These are phyloP conservation scores for Blastocladiella britannica DNA, from an alignment of 192 early-diverging fungal genomes.

Conservation along the genomic window DNA sequence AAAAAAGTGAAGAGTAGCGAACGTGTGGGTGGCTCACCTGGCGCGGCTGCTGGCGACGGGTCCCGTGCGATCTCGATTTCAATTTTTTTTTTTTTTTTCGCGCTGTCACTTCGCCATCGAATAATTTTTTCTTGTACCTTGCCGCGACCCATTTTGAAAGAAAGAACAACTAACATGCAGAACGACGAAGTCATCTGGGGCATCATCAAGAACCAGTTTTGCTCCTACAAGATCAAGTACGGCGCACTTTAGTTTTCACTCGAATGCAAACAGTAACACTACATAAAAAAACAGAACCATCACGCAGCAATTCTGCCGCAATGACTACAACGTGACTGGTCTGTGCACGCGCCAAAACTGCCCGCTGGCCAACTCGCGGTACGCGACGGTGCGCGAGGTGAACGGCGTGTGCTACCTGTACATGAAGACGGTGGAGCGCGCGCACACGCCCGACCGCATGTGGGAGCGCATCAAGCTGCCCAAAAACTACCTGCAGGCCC, in stretches of 20 bases:
- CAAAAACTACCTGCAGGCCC: conserved; percentile 71
- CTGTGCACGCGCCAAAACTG: conserved; percentile 86
- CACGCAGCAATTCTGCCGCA: conserved; percentile 79
- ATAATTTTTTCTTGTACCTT: too few species aligned
- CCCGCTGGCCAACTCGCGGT: conserved; percentile 82
- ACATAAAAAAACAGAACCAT: too few species aligned
- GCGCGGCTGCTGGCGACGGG: too few species aligned
- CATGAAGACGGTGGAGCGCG: conserved; percentile 86
- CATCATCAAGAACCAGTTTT: conserved; percentile 89
- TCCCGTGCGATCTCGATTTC: too few species aligned
- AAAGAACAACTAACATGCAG: too few species aligned
- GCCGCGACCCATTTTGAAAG: too few species aligned
- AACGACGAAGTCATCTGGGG: conserved; percentile 81
- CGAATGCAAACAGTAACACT: too few species aligned
- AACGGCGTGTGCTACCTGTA: conserved; percentile 60
- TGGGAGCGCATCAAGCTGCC: conserved; percentile 80
- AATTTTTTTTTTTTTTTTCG: too few species aligned
- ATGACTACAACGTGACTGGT: conserved; percentile 89
- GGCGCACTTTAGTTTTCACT: too few species aligned
- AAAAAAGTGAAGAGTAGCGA: too few species aligned
- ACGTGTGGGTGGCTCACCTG: too few species aligned
- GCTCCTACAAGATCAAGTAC: conserved; percentile 94
- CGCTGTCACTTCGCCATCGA: too few species aligned
- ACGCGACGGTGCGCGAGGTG: conserved; percentile 81
- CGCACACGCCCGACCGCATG: conserved; percentile 78